These are phyloP conservation scores for Alternaria sp. DNA, from an alignment of 2,329 filamentous ascomycete genomes.

Conservation along the genomic window DNA sequence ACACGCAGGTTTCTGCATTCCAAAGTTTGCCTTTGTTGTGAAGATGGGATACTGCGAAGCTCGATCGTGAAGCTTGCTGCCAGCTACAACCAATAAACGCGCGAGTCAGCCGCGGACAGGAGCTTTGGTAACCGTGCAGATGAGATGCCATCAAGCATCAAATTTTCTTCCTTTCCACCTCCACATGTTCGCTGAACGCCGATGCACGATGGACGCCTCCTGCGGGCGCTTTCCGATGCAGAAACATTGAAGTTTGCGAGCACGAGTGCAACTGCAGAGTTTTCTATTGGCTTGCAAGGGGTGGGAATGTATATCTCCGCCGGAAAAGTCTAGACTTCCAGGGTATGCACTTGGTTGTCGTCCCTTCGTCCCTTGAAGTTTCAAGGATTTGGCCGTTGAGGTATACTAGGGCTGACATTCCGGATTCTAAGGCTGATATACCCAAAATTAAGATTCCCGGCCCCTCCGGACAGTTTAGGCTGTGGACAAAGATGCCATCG, in stretches of 20 bases:
- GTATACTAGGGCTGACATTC: not conserved
- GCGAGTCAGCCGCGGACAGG: conserved; percentile 35
- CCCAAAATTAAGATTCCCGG: not conserved
- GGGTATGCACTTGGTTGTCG: not conserved
- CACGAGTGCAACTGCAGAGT: conserved; percentile 19
- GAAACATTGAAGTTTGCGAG: conserved; percentile 1
- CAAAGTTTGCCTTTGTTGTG: not conserved
- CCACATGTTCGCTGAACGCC: conserved; percentile 37
- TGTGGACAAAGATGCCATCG: not conserved
- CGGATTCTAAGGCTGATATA: not conserved
- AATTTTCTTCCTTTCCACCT: conserved; percentile 25
- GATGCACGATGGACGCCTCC: conserved; percentile 14
- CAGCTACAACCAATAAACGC: conserved; percentile 28
- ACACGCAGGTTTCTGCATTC: not conserved
- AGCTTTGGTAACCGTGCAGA: conserved; percentile 24
- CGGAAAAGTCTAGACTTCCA: not conserved
- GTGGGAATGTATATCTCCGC: not conserved
- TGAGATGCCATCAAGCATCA: conserved; percentile 18
- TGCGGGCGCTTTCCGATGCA: conserved; percentile 15
- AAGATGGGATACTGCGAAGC: conserved; percentile 8
- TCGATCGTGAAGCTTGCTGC: conserved; percentile 3
- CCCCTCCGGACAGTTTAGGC: not conserved
- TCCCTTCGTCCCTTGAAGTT: not conserved
- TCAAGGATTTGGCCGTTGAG: not conserved
- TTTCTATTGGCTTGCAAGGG: conserved; percentile 14